Conservation (phyloP, 352 stramenopile genomes). For the Phytophthora palmivora region DNA sequence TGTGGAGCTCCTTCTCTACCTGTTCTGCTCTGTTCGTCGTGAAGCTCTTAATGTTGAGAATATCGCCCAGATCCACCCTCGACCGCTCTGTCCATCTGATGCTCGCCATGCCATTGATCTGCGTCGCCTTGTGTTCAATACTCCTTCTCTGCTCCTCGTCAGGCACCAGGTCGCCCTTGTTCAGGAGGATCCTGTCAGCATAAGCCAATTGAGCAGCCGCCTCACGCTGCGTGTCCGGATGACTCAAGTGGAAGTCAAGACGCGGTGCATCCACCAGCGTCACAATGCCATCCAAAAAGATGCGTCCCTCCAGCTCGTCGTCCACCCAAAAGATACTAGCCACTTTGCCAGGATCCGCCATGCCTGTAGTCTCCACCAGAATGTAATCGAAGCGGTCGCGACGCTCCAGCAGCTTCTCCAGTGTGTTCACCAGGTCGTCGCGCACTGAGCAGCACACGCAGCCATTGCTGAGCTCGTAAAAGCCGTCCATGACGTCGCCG, state of each 20-base stretch:
- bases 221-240: slow-evolving; percentile 72
- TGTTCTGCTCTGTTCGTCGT: slow-evolving; percentile 67
- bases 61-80: slow-evolving; percentile 65
- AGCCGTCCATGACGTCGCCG: slow-evolving; percentile 77
- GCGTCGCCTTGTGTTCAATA: slow-evolving; percentile 52
- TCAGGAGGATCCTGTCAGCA: slow-evolving; percentile 98
- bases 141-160: slow-evolving; percentile 41
- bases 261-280: slow-evolving; percentile 97
- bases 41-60: slow-evolving; percentile 85
- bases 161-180: slow-evolving; percentile 97
- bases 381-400: slow-evolving; percentile 92
- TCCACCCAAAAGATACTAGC: slow-evolving; percentile 97
- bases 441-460: slow-evolving; percentile 98
- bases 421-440: slow-evolving; percentile 88
- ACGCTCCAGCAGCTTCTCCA: slow-evolving; percentile 84
- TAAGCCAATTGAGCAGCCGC: slow-evolving; percentile 97
- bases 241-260: slow-evolving; percentile 81
- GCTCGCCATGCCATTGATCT: slow-evolving; percentile 77
- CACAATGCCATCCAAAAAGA: slow-evolving; percentile 96
- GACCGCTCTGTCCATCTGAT: slow-evolving; percentile 70
- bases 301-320: slow-evolving; percentile 87
- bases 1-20: slow-evolving; percentile 56
- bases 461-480: slow-evolving; percentile 97
- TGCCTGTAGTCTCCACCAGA: slow-evolving; percentile 94
- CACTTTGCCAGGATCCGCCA: slow-evolving; percentile 95